phyloP scores from a whole-genome alignment of 345 rosid genomes.

The Conringia planisiliqua region DNA sequence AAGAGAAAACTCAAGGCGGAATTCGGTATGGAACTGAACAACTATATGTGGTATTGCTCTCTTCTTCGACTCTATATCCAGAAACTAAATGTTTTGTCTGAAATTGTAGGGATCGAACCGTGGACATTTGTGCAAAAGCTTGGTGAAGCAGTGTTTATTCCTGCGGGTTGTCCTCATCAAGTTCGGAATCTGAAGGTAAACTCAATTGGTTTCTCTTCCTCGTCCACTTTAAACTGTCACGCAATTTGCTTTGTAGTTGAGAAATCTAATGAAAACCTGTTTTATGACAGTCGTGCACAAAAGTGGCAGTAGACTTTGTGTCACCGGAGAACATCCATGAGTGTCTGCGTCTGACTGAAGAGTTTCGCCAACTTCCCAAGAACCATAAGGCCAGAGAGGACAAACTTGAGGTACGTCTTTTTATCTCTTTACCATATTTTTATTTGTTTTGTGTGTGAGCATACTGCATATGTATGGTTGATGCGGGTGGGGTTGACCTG shows the following conservation, averaged over 20 bases:
- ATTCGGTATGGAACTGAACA: constrained; percentile 42
- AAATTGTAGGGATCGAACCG: constrained; percentile 63
- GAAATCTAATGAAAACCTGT: background rate
- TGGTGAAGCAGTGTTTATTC: constrained; percentile 93
- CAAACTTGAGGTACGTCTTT: constrained; percentile 70
- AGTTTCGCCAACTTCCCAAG: constrained; percentile 80
- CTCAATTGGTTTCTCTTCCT: background rate
- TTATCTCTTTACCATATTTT: background rate
- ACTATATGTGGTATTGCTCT: background rate
- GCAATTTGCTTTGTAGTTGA: background rate
- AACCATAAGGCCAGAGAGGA: constrained; percentile 87
- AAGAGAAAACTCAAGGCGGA: constrained; percentile 73
- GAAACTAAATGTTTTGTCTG: background rate
- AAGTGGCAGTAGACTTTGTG: constrained; percentile 89
- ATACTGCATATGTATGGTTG: background rate
- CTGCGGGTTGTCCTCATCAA: constrained; percentile 98
- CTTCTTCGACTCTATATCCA: background rate
- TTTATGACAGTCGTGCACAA: constrained; percentile 71
- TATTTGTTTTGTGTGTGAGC: background rate
- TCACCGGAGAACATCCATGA: constrained; percentile 77
- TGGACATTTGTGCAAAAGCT: constrained; percentile 86
- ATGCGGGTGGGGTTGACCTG: background rate
- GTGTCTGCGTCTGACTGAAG: constrained; percentile 76
- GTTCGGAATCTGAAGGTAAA: constrained; percentile 88
- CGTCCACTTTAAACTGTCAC: background rate